Evolutionary conservation across 129 eudicot species (phyloP), one percentile per base, ranked within the genome.

Genomic region (Chrysanthemum makinoi): DNA sequence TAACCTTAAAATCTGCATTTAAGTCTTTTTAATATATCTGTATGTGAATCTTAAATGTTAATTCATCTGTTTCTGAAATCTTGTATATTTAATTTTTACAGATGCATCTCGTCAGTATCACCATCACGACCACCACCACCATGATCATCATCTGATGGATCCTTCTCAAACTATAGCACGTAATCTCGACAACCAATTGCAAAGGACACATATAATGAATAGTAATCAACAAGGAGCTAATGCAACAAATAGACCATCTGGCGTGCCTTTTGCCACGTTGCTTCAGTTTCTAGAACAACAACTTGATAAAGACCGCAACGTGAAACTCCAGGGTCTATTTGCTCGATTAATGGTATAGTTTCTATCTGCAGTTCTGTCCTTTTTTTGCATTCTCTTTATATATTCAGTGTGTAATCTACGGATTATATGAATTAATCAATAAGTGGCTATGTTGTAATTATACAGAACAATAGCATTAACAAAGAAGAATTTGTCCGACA

Each of bases 221-320:
- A 49, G 54, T 49, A 50, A n/a, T 11, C 17, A n/a, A 13, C 89
- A 78, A 79, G 55, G 75, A 24, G 78, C 75, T 52, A 84, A 72
- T 28, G 17, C 88, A 52, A 15, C 77, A 56, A 83, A 78, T 75
- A 87, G 69, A 68, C 18, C 57, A n/a, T 70, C 65, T 60, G 59
- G 73, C 26, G 91, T 92, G 47, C 88, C 91, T 2, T 89, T 92
- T 74, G 91, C 85, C 33, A 47, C 66, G 82, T 62, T 89, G 81
- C 85, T 93, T 52, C 90, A 96, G 3, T 76, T 81, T 72, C 85
- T 93, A 80, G 83, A 80, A 58, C 95, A 90, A 16, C 92, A 83
- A 71, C 89, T 93, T 70, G 95, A 92, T 74, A 85, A 87, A 74
- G 96, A 93, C 80, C n/a, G n/a, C n/a, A n/a, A n/a, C n/a, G n/a